A percentile compares a stretch with the other conserved stretches of the same genome.
phyloP scores from a whole-genome alignment of 2,329 filamentous ascomycete genomes.

The Monosporascus sp. region DNA sequence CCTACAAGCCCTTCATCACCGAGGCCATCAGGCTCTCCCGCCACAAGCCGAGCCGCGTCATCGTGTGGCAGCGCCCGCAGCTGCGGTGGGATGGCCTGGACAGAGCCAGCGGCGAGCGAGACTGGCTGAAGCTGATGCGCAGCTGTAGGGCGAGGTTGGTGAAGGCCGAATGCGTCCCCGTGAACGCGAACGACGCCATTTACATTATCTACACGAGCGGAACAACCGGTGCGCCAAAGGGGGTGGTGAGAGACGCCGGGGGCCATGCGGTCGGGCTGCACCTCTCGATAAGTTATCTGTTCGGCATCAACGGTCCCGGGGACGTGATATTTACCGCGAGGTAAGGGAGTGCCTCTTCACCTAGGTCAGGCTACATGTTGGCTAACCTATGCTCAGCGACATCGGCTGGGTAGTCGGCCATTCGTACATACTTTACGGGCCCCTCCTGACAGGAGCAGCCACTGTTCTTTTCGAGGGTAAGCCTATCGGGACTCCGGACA shows the following conservation, averaged over 20 bases:
- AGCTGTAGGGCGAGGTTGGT: constrained; percentile 63
- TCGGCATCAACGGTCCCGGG: constrained; percentile 74
- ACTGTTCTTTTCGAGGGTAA: constrained; percentile 94
- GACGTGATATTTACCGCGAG: constrained; percentile 53
- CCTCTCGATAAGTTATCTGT: constrained; percentile 76
- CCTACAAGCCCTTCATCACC: constrained; percentile 73
- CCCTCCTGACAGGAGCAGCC: constrained; percentile 76
- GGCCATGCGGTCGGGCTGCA: constrained; percentile 84
- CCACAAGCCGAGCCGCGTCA: constrained; percentile 66
- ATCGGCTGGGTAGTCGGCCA: constrained; percentile 91
- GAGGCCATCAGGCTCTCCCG: constrained; percentile 62
- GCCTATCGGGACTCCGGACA: constrained; percentile 81
- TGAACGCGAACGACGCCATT: constrained; percentile 71
- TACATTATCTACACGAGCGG: constrained; percentile 79
- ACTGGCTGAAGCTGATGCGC: constrained; percentile 73
- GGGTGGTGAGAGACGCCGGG: constrained; percentile 68
- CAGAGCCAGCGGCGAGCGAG: constrained; percentile 62
- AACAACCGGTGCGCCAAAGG: constrained; percentile 69
- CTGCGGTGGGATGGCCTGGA: constrained; percentile 67
- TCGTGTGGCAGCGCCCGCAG: constrained; percentile 82
- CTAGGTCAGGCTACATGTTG: background rate
- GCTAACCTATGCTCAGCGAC: constrained; percentile 41
- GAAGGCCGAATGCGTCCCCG: constrained; percentile 68
- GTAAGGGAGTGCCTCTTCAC: constrained; percentile 36
- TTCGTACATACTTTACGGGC: constrained; percentile 84